phyloP scores from a whole-genome alignment of 345 rosid genomes.

The Aethionema arabicum region DNA sequence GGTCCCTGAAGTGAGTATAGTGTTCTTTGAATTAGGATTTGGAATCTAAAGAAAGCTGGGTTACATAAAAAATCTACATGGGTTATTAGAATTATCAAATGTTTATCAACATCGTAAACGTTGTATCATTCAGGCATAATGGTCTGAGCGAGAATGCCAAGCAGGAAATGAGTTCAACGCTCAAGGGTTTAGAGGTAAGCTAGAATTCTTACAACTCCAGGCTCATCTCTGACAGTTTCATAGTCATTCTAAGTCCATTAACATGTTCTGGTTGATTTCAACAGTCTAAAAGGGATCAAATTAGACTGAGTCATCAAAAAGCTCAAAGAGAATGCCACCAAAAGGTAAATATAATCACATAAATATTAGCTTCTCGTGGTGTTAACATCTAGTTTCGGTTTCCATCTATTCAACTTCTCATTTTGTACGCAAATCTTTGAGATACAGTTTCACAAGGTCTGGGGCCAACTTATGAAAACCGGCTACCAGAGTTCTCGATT shows the following conservation, averaged over 20 bases:
- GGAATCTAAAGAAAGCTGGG: background rate
- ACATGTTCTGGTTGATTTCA: constrained; percentile 20
- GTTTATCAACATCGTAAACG: background rate
- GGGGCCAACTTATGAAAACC: constrained; percentile 99
- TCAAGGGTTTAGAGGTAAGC: constrained; percentile 64
- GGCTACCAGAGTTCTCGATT: constrained; percentile 96
- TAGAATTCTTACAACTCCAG: background rate
- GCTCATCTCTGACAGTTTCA: background rate
- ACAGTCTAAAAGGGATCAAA: constrained; percentile 54
- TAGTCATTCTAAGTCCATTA: background rate
- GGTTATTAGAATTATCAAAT: background rate
- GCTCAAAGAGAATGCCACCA: constrained; percentile 73
- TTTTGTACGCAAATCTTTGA: background rate
- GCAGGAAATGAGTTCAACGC: constrained; percentile 39
- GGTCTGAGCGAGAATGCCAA: constrained; percentile 43
- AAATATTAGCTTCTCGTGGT: background rate
- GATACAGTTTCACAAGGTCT: constrained; percentile 79
- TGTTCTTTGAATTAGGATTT: constrained; percentile 9
- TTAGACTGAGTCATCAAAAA: constrained; percentile 59
- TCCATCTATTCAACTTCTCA: background rate
- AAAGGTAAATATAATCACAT: constrained; percentile 45
- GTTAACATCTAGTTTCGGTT: background rate
- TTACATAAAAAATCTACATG: too few species aligned
- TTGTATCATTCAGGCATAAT: constrained; percentile 52
- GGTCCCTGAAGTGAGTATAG: constrained; percentile 78